These are phyloP conservation scores for Casuarina glauca DNA, from an alignment of 306 rosid species.

Conservation along the genomic window DNA sequence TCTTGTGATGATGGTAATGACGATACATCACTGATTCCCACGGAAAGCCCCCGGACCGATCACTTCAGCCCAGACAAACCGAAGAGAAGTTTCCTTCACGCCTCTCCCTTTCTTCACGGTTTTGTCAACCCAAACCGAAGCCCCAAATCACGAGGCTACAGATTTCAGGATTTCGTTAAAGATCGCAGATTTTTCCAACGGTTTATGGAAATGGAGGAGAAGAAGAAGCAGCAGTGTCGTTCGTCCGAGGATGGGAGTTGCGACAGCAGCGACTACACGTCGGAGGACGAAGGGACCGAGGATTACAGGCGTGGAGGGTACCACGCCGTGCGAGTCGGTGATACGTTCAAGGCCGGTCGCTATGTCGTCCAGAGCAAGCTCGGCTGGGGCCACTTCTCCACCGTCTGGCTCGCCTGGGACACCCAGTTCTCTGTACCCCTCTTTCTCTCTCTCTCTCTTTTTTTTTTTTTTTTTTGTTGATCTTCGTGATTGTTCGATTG, in stretches of 20 bases:
- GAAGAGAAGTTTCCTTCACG: neutral
- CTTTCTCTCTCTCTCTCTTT: slow-evolving; percentile 19
- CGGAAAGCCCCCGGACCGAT: neutral
- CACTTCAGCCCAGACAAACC: neutral
- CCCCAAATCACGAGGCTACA: neutral
- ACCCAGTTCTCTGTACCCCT: slow-evolving; percentile 45
- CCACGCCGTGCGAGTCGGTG: slow-evolving; percentile 91
- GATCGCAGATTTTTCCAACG: slow-evolving; percentile 10
- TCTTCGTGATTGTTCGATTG: neutral
- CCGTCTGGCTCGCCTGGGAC: slow-evolving; percentile 99
- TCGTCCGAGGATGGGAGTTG: slow-evolving; percentile 36
- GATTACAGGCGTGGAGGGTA: slow-evolving; percentile 96
- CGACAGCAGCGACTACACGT: slow-evolving; percentile 90
- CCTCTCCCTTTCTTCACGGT: neutral
- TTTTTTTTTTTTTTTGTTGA: neutral
- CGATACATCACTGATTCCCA: slow-evolving; percentile 16
- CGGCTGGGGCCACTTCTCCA: slow-evolving; percentile 99
- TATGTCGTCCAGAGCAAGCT: slow-evolving; percentile 89
- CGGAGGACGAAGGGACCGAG: slow-evolving; percentile 97
- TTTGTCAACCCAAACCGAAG: neutral
- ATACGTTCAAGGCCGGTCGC: slow-evolving; percentile 66
- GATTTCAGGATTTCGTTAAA: neutral
- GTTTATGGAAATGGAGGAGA: slow-evolving; percentile 6
- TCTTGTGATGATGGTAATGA: slow-evolving; percentile 16
- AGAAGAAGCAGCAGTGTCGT: slow-evolving; percentile 31